Conservation (phyloP, 2,329 filamentous ascomycete species). For the Aureobasidium lini region DNA sequence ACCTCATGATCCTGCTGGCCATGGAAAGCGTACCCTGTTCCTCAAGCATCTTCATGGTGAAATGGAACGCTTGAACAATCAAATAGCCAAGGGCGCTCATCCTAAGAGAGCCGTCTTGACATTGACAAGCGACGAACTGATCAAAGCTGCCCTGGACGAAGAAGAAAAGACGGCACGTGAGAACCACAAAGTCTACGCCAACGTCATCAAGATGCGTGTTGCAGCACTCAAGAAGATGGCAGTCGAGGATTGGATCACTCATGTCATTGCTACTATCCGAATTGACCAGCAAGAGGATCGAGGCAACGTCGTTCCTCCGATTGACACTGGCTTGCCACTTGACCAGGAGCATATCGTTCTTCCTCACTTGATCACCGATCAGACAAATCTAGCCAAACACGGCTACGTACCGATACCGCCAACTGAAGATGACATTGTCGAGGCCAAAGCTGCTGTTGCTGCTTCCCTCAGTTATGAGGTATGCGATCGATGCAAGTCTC, state of each 20-base stretch:
- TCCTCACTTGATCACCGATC: slow-evolving; percentile 54
- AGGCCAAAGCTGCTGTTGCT: slow-evolving; percentile 57
- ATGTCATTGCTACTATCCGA: slow-evolving; percentile 38
- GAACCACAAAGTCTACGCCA: slow-evolving; percentile 66
- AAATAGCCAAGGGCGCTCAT: slow-evolving; percentile 47
- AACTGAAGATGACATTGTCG: slow-evolving; percentile 56
- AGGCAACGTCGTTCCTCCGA: slow-evolving; percentile 28
- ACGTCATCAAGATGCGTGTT: slow-evolving; percentile 76
- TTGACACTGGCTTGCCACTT: slow-evolving; percentile 62
- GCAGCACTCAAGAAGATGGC: slow-evolving; percentile 69
- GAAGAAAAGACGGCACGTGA: slow-evolving; percentile 68
- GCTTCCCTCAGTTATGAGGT: slow-evolving; percentile 71
- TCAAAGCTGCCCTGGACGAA: slow-evolving; percentile 63
- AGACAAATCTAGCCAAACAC: slow-evolving; percentile 55
- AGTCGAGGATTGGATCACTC: slow-evolving; percentile 57
- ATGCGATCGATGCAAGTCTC: slow-evolving; percentile 76
- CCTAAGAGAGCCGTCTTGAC: slow-evolving; percentile 48
- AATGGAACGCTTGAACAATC: slow-evolving; percentile 59
- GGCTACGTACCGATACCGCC: slow-evolving; percentile 71
- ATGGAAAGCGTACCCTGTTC: slow-evolving; percentile 26
- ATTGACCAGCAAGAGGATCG: slow-evolving; percentile 24
- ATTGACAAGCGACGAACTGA: slow-evolving; percentile 58
- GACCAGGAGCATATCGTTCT: slow-evolving; percentile 63
- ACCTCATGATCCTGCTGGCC: slow-evolving; percentile 38
- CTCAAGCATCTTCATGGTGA: slow-evolving; percentile 59